These are phyloP conservation scores for Nicotiana otophora DNA, from an alignment of 257 asterid genomes.

Conservation along the genomic window DNA sequence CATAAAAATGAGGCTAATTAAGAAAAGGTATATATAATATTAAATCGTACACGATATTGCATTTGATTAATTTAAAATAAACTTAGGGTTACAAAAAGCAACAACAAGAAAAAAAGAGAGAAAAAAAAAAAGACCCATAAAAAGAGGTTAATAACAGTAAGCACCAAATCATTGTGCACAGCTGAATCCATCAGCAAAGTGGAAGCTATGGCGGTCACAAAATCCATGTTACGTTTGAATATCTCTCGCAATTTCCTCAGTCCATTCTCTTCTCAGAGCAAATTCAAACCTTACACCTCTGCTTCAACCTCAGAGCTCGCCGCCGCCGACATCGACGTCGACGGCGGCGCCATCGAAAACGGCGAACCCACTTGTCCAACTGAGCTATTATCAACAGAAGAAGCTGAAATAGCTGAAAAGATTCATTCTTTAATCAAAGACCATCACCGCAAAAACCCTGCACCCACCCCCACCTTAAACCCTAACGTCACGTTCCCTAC, in stretches of 20 bases:
- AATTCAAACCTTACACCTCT: constrained; percentile 15
- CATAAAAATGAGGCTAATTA: too few species aligned
- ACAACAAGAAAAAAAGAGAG: too few species aligned
- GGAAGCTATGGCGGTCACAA: neutral
- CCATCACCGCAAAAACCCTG: constrained; percentile 71
- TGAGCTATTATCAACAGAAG: constrained; percentile 32
- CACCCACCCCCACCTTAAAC: constrained; percentile 31
- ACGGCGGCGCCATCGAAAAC: neutral
- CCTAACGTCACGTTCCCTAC: constrained; percentile 46
- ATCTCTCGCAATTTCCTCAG: neutral
- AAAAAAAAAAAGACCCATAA: too few species aligned
- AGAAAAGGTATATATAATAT: too few species aligned
- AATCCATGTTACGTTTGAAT: neutral
- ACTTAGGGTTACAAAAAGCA: too few species aligned
- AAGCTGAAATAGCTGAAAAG: constrained; percentile 36
- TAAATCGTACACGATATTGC: too few species aligned
- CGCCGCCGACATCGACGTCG: neutral
- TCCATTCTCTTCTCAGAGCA: neutral
- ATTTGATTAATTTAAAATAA: too few species aligned
- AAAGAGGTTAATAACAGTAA: neutral
- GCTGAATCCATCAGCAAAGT: neutral
- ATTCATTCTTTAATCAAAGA: constrained; percentile 55
- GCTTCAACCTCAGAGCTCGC: constrained; percentile 11
- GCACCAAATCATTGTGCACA: neutral
- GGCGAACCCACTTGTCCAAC: neutral